Percentiles rank a stretch among this genome's conserved stretches.
These are phyloP conservation scores for Penicillium coffeae DNA, from an alignment of 495 filamentous ascomycete genomes.

Conservation along the genomic window DNA sequence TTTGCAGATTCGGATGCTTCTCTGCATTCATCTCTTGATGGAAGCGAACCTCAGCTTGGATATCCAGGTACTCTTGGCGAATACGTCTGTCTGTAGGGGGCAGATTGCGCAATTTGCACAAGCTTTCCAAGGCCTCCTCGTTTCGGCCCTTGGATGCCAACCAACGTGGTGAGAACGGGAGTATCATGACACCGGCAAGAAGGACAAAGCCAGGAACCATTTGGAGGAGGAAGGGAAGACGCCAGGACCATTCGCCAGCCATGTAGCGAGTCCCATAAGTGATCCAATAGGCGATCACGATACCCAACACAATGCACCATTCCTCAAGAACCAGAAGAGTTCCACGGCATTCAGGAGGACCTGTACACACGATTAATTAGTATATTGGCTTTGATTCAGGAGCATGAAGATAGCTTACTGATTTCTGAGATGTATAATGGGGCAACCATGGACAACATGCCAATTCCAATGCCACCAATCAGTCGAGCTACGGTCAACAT, in stretches of 20 bases:
- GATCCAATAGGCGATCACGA: slow-evolving; percentile 55
- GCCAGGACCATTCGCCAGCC: slow-evolving; percentile 47
- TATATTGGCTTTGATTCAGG: slow-evolving; percentile 2
- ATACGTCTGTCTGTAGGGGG: slow-evolving; percentile 40
- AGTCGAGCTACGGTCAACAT: slow-evolving; percentile 59
- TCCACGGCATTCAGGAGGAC: slow-evolving; percentile 53
- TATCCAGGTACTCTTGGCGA: slow-evolving; percentile 48
- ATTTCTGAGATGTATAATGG: slow-evolving; percentile 57
- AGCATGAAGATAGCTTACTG: slow-evolving; percentile 20
- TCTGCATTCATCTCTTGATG: slow-evolving; percentile 44
- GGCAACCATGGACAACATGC: slow-evolving; percentile 53
- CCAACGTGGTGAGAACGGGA: slow-evolving; percentile 55
- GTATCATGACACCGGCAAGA: slow-evolving; percentile 38
- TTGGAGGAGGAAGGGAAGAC: slow-evolving; percentile 49
- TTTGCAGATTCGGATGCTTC: slow-evolving; percentile 44
- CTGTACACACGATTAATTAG: slow-evolving; percentile 6
- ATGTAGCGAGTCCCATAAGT: slow-evolving; percentile 55
- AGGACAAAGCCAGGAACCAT: slow-evolving; percentile 47
- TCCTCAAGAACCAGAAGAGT: slow-evolving; percentile 53
- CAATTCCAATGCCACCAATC: slow-evolving; percentile 59
- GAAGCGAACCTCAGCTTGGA: slow-evolving; percentile 48
- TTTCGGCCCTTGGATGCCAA: slow-evolving; percentile 46
- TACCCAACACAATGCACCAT: slow-evolving; percentile 52
- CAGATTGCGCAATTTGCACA: slow-evolving; percentile 43
- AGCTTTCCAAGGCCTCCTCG: slow-evolving; percentile 44